Conservation (phyloP, 2,329 filamentous ascomycete species). For the Paecilomyces variotii region DNA sequence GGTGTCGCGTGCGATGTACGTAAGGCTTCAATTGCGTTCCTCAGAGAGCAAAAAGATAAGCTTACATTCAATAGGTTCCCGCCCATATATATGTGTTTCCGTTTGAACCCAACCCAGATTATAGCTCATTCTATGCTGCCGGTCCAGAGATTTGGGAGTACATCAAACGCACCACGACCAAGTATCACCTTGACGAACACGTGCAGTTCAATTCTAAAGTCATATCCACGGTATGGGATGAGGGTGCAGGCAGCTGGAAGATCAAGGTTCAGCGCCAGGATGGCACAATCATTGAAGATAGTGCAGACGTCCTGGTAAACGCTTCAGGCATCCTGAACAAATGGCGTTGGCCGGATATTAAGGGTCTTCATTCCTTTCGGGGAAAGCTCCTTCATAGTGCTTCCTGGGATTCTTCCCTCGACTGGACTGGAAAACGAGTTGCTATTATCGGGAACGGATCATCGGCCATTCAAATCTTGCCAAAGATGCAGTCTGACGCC, state of each 20-base stretch:
- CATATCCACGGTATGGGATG: conserved; percentile 30
- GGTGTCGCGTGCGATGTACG: conserved; percentile 33
- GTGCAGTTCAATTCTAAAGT: conserved; percentile 33
- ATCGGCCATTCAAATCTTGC: conserved; percentile 1
- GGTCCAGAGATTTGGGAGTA: conserved; percentile 39
- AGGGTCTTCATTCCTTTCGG: conserved; percentile 4
- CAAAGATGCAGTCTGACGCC: neutral
- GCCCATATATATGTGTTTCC: conserved; percentile 34
- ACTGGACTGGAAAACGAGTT: conserved; percentile 16
- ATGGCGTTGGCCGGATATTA: conserved; percentile 14
- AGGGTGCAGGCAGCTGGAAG: conserved; percentile 12
- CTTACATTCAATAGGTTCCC: conserved; percentile 9
- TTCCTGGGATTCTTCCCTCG: conserved; percentile 9
- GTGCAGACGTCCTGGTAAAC: conserved; percentile 19
- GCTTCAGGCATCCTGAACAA: conserved; percentile 18
- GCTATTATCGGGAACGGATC: conserved; percentile 19
- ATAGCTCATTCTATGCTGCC: conserved; percentile 34
- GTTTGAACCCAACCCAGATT: conserved; percentile 37
- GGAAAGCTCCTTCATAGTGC: conserved; percentile 7
- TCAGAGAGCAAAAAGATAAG: neutral
- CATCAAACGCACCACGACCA: conserved; percentile 29
- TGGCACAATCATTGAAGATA: conserved; percentile 12
- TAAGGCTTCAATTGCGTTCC: neutral
- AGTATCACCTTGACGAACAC: conserved; percentile 33
- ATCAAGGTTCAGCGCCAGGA: conserved; percentile 9